These are phyloP conservation scores for Madurella mycetomatis DNA, from an alignment of 2,329 filamentous ascomycete species.

Conservation along the genomic window DNA sequence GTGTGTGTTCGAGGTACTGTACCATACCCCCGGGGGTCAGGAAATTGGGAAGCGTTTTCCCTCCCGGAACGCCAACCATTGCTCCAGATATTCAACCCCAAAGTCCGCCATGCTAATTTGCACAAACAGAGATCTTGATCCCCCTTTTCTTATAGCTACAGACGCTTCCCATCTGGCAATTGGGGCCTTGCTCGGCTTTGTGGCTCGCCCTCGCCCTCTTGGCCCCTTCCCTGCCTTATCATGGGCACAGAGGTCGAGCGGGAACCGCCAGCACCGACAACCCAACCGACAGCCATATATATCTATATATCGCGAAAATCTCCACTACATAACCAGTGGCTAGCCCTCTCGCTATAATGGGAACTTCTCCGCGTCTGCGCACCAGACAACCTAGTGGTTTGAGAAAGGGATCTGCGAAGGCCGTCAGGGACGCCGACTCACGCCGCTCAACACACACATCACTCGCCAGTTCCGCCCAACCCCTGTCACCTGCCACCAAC, in stretches of 20 bases:
- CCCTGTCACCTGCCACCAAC: conserved; percentile 15
- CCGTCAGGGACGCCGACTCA: conserved; percentile 33
- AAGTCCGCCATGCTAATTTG: conserved; percentile 16
- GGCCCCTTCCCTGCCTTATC: conserved; percentile 1
- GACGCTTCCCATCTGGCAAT: conserved; percentile 9
- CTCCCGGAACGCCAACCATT: not conserved
- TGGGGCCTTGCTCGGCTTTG: conserved; percentile 9
- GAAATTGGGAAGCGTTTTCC: conserved; percentile 6
- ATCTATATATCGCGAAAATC: conserved; percentile 7
- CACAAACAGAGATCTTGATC: conserved; percentile 13
- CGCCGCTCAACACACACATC: conserved; percentile 28
- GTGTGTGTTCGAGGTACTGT: conserved; percentile 20
- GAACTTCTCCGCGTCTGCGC: conserved; percentile 25
- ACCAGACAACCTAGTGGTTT: conserved; percentile 22
- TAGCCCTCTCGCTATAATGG: conserved; percentile 20
- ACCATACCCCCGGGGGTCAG: not conserved
- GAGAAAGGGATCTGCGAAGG: conserved; percentile 26
- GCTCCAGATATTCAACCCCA: not conserved
- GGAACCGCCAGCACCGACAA: conserved; percentile 18
- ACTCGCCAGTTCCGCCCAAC: conserved; percentile 18
- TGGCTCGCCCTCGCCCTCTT: conserved; percentile 4
- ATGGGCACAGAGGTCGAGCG: conserved; percentile 18
- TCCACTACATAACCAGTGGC: conserved; percentile 4
- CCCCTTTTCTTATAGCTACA: conserved; percentile 15
- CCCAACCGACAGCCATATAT: conserved; percentile 2